Base-by-base conservation (phyloP, 805 yeast species). In the Wickerhamomyces bisporus region DNA sequence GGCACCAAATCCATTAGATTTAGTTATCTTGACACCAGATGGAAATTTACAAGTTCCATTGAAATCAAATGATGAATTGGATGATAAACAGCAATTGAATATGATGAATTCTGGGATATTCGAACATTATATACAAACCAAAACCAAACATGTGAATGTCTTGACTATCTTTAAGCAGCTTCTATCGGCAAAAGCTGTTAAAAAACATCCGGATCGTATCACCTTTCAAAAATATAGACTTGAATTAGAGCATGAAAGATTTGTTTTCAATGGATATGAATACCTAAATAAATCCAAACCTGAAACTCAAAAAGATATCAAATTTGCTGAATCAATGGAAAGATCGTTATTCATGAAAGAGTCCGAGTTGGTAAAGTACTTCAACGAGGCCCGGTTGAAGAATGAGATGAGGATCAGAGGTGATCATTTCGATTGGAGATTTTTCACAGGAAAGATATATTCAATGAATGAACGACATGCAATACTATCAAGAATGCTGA, bases 341-440 rank as follows among this genome's bases (percentile, higher is more conserved):
- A 43, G 48, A 40, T 65, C 71, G 1, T 41, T 54, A 12, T 19
- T 44, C 24, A 42, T 43, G 7, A 42, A 48, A 10, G 50, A 57
- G 19, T 45, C 47, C 4, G 56, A 55, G 1, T 54, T 65, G 1
- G 58, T 58, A 29, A 68, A 71, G 44, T 66, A 70, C 48, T 66
- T 45, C 27, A 44, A 50, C 11, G 60, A 53, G 33, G 53, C 54
- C 1, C 41, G 39, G 31, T 36, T 41, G 5, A 19, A 28, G 12
- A 16, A 32, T 2, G 36, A 31, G 6, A 26, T 47, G 11, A 41
- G 40, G 26, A 27, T 47, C 12, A 40, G 38, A 26, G 49, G 48
- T 15, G 42, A 41, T 8, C 82, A 77, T 54, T 73, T 70, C 45
- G 83, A 77, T 50, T 72, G 73, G 70, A 58, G 83, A 36, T 77